These are phyloP conservation scores for Phytophthora brassicae DNA, from an alignment of 352 stramenopile species.

Conservation along the genomic window DNA sequence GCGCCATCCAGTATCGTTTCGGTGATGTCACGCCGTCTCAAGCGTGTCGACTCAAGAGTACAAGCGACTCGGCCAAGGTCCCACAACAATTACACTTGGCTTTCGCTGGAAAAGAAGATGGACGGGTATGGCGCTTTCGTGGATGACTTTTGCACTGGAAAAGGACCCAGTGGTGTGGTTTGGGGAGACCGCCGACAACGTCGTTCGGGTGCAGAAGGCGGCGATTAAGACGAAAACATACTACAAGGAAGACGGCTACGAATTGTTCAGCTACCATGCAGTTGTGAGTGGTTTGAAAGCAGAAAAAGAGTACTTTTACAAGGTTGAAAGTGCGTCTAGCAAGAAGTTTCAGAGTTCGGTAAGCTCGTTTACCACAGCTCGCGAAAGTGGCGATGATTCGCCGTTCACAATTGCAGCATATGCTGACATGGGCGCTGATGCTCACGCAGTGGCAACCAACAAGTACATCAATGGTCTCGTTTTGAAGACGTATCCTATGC, in stretches of 20 bases:
- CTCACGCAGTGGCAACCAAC: constrained; percentile 31
- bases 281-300: constrained; percentile 36
- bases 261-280: constrained; percentile 50
- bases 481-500: constrained; percentile 38
- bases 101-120: constrained; percentile 39
- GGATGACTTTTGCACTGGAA: constrained; percentile 35
- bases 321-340: constrained; percentile 9
- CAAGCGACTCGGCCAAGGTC: constrained; percentile 29
- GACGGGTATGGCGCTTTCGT: constrained; percentile 47
- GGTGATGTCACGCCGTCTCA: constrained; percentile 41
- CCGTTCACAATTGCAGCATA: constrained; percentile 34
- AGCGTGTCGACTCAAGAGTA: constrained; percentile 36
- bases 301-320: constrained; percentile 45
- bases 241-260: constrained; percentile 47
- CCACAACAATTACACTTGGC: constrained; percentile 52
- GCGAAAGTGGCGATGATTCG: constrained; percentile 11
- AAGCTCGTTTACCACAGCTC: constrained; percentile 37
- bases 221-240: constrained; percentile 32
- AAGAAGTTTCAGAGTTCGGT: constrained; percentile 28
- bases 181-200: constrained; percentile 1
- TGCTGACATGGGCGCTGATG: constrained; percentile 33
- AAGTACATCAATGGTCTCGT: constrained; percentile 36
- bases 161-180: constrained; percentile 42
- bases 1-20: constrained; percentile 36
- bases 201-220: constrained; percentile 7